A percentile compares a stretch with the other conserved stretches of the same genome.
Conservation (phyloP, 192 early-diverging fungal species). For the Chytriomyces confervae region DNA sequence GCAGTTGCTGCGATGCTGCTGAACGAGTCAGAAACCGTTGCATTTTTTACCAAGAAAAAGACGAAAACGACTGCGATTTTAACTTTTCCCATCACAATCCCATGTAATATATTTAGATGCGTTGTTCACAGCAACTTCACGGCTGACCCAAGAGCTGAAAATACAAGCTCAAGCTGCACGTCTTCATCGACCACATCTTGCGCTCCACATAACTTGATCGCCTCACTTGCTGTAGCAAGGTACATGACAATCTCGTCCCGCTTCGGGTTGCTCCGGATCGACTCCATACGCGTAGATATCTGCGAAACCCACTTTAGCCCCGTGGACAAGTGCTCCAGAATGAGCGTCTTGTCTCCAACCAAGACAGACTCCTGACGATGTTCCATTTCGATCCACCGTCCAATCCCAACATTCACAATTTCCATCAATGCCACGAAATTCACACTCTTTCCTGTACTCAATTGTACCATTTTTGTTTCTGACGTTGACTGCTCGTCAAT, state of each 20-base stretch:
- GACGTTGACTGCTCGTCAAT: not conserved
- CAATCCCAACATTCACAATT: slow-evolving; percentile 26
- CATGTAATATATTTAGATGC: not conserved
- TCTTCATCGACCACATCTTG: not conserved
- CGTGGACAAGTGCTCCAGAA: slow-evolving; percentile 11
- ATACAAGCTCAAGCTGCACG: slow-evolving; percentile 5
- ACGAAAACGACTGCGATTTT: no score
- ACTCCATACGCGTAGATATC: not conserved
- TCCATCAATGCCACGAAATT: not conserved
- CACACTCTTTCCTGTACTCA: slow-evolving; percentile 9
- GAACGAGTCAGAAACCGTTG: no score
- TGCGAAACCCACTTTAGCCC: slow-evolving; percentile 13
- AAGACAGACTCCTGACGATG: slow-evolving; percentile 13
- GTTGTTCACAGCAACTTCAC: not conserved
- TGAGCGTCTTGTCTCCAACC: not conserved
- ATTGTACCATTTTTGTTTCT: not conserved
- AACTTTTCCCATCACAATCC: no score
- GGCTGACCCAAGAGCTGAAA: not conserved
- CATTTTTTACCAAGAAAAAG: no score
- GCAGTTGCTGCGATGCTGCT: no score
- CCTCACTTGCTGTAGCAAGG: slow-evolving; percentile 4
- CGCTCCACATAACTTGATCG: not conserved
- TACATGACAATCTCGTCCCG: slow-evolving; percentile 4
- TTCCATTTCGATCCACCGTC: slow-evolving; percentile 26
- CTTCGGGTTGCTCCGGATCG: not conserved